Evolutionary conservation across 2,329 filamentous ascomycete genomes (phyloP), one percentile per base, ranked within the genome.

Genomic region (Trichoderma sp.): DNA sequence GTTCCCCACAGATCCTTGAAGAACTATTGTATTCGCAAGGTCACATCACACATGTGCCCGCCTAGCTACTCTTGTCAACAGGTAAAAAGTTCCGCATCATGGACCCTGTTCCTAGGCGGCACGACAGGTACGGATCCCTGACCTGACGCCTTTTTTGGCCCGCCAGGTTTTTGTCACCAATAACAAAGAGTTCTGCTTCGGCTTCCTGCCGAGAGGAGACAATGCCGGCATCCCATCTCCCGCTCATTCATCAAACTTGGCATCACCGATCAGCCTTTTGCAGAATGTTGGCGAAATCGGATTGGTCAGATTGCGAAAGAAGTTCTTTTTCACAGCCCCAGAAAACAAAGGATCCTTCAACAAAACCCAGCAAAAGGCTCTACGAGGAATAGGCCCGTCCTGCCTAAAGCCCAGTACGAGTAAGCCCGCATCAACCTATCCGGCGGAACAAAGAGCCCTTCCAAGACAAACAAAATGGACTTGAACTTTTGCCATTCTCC

Each of bases 1-100:
- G 21, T 34, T 39, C 30, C 32, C 18, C 26, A 18, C 32, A 28
- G 34, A n/a, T 56, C 47, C 34, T 15, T 53, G 21, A 62, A 70
- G 57, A 70, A 51, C 56, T 62, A 62, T 61, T 62, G 57, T 53
- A 70, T 47, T 53, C 39, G 21, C 67, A 62, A 36, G 67, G 67
- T 70, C 15, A 36, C 43, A 70, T 70, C 67, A 61, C 36, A 61
- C 67, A 61, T 53, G 36, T 61, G 56, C 39, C 21, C 67, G 24
- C 30, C 36, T 62, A 61, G 67, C 67, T 70, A 28, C 18, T 70
- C 67, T 53, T 28, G 53, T 36, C 21, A 32, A 34, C 7, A n/a
- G 32, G 51, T 4, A 60, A 60, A 60, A 60, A 60, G 57, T 60
- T 34, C 57, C 47, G 47, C 47, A 53, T 53, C 47, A 53, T 24